Base-by-base conservation (phyloP, 2,329 filamentous ascomycete species). In the Hypomyces rosellus region DNA sequence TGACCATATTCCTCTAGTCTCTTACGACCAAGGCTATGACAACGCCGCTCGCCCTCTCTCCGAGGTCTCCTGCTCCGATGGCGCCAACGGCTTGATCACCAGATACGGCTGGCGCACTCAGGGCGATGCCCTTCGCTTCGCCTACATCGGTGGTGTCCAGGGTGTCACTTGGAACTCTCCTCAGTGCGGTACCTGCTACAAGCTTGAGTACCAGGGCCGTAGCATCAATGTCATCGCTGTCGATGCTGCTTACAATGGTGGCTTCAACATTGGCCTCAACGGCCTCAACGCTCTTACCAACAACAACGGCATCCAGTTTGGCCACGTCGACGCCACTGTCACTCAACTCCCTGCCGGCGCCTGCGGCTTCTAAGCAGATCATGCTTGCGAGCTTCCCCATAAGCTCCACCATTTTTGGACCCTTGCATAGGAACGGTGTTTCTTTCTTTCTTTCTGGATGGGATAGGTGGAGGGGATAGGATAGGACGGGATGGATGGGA, bases 21-120 rank as follows among this genome's bases (percentile, higher is more conserved):
- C 84, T 56, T 92, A 84, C 68, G 87, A 91, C 69, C 69, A 71
- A 16, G 81, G 77, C 63, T 93, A 88, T 70, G 87, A 91, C 63
- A 71, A 84, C 55, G 65, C 64, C 42, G 57, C 57, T 53, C 77
- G 81, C 51, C 73, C 78, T 41, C 65, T 91, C 49, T 73, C 68
- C 34, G 65, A 62, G 5, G 75, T 89, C 41, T 65, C 82, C 54
- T 89, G 85, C 77, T 85, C 81, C 33, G 81, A 88, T 62, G 85
- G 85, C 49, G 43, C 55, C 54, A 84, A 88, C 67, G 85, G 85
- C 51, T 75, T 89, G 54, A 79, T 80, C 55, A 81, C 77, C 59
- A 76, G 73, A 60, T 80, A 80, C 69, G 74, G 74, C 59, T 86
- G 78, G 79, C 62, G 68, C 47, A 80, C 68, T 1, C 78, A 82